Conservation (phyloP, 2,329 filamentous ascomycete genomes). For the Tolypocladium tundrense region DNA sequence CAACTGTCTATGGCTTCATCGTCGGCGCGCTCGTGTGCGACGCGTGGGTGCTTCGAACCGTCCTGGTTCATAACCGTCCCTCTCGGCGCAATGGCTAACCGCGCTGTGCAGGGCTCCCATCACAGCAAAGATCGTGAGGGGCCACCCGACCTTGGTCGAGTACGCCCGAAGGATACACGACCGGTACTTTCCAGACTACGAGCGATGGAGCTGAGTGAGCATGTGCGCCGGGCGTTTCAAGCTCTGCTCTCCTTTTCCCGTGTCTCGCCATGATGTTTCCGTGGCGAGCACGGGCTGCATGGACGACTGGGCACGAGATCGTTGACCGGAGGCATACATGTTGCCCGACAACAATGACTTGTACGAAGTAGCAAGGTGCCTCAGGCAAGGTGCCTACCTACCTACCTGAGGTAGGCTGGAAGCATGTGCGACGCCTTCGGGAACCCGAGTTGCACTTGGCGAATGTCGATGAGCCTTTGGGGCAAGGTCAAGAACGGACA, state of each 20-base stretch:
- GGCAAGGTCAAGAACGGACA: not conserved
- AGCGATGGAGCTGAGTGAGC: constrained; percentile 18
- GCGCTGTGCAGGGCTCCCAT: constrained; percentile 20
- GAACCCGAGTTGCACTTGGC: not conserved
- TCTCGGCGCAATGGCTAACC: not conserved
- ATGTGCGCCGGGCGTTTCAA: not conserved
- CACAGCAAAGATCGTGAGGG: constrained; percentile 31
- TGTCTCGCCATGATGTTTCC: not conserved
- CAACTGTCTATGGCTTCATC: constrained; percentile 45
- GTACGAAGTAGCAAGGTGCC: not conserved
- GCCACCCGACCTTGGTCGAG: constrained; percentile 38
- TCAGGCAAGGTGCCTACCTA: not conserved
- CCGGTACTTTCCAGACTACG: constrained; percentile 48
- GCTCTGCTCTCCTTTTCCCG: not conserved
- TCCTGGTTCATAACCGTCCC: not conserved
- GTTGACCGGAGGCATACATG: not conserved
- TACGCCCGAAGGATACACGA: constrained; percentile 48
- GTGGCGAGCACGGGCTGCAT: not conserved
- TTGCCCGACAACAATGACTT: not conserved
- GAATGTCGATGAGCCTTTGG: not conserved
- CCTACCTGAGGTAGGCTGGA: not conserved
- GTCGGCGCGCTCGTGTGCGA: constrained; percentile 37
- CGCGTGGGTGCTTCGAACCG: constrained; percentile 32
- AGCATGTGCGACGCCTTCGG: not conserved
- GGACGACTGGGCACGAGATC: not conserved